Conservation (phyloP, 805 yeast species). For the Lipomyces japonicus region DNA sequence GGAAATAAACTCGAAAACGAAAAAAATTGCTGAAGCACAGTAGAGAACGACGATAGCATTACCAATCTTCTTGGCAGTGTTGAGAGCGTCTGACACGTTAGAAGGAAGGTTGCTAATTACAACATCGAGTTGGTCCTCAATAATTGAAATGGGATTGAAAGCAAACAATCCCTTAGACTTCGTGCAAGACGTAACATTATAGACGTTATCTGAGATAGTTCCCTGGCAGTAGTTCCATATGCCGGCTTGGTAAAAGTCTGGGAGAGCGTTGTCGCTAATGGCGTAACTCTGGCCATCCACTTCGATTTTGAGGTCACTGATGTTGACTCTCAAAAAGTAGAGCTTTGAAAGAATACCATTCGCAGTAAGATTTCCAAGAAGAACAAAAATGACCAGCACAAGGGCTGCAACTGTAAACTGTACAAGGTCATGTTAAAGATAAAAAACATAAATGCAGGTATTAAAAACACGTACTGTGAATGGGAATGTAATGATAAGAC, state of each 20-base stretch:
- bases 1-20: slow-evolving; percentile 40
- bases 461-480: slow-evolving; percentile 22
- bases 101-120: slow-evolving; percentile 36
- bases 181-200: slow-evolving; percentile 49
- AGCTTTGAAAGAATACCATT: slow-evolving; percentile 44
- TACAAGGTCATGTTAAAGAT: background rate
- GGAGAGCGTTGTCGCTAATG: slow-evolving; percentile 39
- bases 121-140: slow-evolving; percentile 31
- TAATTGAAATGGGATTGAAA: slow-evolving; percentile 49
- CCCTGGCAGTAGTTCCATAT: slow-evolving; percentile 65
- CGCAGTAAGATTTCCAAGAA: slow-evolving; percentile 50
- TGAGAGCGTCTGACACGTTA: slow-evolving; percentile 53
- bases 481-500: slow-evolving; percentile 37
- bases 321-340: slow-evolving; percentile 49
- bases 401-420: slow-evolving; percentile 42
- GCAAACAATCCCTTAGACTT: slow-evolving; percentile 52
- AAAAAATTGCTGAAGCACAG: slow-evolving; percentile 47
- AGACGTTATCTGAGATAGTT: slow-evolving; percentile 33
- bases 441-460: background rate
- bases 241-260: slow-evolving; percentile 53
- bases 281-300: slow-evolving; percentile 27
- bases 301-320: slow-evolving; percentile 37
- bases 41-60: slow-evolving; percentile 58
- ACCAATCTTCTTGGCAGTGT: slow-evolving; percentile 47
- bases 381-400: slow-evolving; percentile 48